A percentile compares a stretch with the other conserved stretches of the same genome.
Conservation (phyloP, 345 rosid species). For the Hibiscus trionum region DNA sequence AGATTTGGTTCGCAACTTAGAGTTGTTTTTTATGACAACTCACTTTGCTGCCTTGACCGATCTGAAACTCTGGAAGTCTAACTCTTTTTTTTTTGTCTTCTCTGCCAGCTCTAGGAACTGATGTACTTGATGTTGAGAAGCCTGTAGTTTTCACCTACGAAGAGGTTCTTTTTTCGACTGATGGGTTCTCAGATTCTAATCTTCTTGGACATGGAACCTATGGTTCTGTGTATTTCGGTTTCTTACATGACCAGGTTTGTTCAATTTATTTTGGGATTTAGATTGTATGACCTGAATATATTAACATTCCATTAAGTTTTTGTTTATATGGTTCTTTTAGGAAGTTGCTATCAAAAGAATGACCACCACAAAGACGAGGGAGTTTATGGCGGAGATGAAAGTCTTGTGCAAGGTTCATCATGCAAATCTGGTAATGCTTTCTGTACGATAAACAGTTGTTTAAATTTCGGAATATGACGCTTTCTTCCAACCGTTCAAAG, state of each 20-base stretch:
- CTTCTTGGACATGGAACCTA: constrained; percentile 93
- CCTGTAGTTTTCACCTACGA: constrained; percentile 76
- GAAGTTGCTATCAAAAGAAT: constrained; percentile 89
- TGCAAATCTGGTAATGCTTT: constrained; percentile 72
- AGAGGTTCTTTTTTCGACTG: constrained; percentile 58
- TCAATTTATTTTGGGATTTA: neutral
- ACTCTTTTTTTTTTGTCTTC: neutral
- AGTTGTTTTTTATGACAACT: too few species aligned
- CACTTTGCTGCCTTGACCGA: neutral
- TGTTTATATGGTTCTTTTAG: constrained; percentile 28
- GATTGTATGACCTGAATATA: neutral
- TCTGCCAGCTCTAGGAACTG: constrained; percentile 54
- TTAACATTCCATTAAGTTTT: neutral
- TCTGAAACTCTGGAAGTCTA: constrained; percentile 8
- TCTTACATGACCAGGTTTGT: constrained; percentile 73
- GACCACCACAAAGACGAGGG: constrained; percentile 90
- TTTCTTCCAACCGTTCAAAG: constrained; percentile 10
- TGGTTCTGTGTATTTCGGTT: constrained; percentile 83
- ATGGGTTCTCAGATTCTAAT: constrained; percentile 72
- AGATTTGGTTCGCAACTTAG: too few species aligned
- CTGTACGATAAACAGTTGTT: neutral
- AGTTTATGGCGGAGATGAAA: constrained; percentile 93
- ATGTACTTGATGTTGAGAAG: constrained; percentile 72
- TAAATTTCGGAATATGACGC: neutral
- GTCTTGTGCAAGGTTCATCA: constrained; percentile 95